These are phyloP conservation scores for Monosporascus sp. DNA, from an alignment of 2,329 filamentous ascomycete genomes.

Conservation along the genomic window DNA sequence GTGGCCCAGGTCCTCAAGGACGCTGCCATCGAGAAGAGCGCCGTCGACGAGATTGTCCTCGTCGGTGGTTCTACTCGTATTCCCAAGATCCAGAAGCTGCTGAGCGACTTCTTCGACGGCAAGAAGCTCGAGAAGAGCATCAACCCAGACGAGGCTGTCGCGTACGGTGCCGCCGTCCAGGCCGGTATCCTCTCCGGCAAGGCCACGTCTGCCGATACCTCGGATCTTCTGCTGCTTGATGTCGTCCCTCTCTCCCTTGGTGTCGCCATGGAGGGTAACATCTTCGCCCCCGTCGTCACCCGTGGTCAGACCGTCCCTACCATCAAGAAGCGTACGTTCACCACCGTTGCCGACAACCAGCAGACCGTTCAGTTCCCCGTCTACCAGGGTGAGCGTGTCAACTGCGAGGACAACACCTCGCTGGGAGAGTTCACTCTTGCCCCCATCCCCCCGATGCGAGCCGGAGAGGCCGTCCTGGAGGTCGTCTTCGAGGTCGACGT, in stretches of 20 bases:
- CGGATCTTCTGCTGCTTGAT: conserved; percentile 91
- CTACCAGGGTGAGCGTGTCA: conserved; percentile 93
- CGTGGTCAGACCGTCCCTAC: conserved; percentile 72
- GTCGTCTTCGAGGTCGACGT: conserved; percentile 99
- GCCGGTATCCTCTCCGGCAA: conserved; percentile 92
- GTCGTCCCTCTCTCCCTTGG: conserved; percentile 94
- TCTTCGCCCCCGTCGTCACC: conserved; percentile 89
- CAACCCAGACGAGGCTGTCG: conserved; percentile 98
- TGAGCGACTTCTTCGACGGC: conserved; percentile 91
- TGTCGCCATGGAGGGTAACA: conserved; percentile 99
- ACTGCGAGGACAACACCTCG: conserved; percentile 97
- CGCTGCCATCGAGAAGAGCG: conserved; percentile 91
- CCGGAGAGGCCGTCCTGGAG: conserved; percentile 94
- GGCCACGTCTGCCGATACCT: conserved; percentile 73
- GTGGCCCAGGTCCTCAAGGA: conserved; percentile 99
- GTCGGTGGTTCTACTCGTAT: conserved; percentile 99
- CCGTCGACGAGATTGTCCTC: conserved; percentile 93
- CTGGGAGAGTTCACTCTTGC: conserved; percentile 95
- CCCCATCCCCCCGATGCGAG: conserved; percentile 81
- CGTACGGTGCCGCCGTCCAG: conserved; percentile 95
- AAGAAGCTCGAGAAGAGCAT: conserved; percentile 99
- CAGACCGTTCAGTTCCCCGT: conserved; percentile 87
- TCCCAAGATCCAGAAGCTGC: conserved; percentile 89
- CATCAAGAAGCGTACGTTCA: conserved; percentile 81
- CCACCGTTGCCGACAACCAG: conserved; percentile 73